These are phyloP conservation scores for Syncephalastrum monosporum DNA, from an alignment of 371 early-diverging fungal genomes.

Conservation along the genomic window DNA sequence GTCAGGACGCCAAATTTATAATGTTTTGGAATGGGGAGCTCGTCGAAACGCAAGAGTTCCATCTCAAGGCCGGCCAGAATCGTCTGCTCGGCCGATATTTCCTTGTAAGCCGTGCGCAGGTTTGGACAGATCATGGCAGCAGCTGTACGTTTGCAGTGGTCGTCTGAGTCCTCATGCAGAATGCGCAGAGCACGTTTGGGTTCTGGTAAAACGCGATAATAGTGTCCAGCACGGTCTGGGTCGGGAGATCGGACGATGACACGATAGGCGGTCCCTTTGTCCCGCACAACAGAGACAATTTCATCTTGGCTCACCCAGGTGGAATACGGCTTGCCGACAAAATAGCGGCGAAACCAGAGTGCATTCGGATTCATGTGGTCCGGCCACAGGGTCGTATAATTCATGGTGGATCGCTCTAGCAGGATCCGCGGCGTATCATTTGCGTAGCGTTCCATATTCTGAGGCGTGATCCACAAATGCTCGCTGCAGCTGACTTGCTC, in stretches of 20 bases:
- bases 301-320: constrained; percentile 14
- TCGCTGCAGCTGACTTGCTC: not conserved
- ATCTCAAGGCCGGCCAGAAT: constrained; percentile 53
- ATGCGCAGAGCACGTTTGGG: too few species aligned
- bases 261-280: constrained; percentile 20
- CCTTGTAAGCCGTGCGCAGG: constrained; percentile 18
- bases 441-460: too few species aligned
- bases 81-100: constrained; percentile 40
- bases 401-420: not conserved
- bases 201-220: too few species aligned
- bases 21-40: constrained; percentile 58
- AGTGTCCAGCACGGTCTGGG: too few species aligned
- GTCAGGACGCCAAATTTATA: constrained; percentile 83
- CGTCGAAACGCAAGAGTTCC: constrained; percentile 56
- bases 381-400: constrained; percentile 18
- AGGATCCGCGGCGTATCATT: too few species aligned
- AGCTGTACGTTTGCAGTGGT: too few species aligned
- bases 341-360: constrained; percentile 22
- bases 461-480: too few species aligned
- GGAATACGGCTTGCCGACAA: constrained; percentile 24
- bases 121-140: too few species aligned
- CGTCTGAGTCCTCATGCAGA: too few species aligned
- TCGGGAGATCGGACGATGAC: constrained; percentile 30
- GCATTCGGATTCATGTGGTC: constrained; percentile 22
- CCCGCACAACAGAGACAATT: constrained; percentile 19